A percentile compares a stretch with the other conserved stretches of the same genome.
phyloP scores from a whole-genome alignment of 106 monocot species.

The Dendrobium officinale region DNA sequence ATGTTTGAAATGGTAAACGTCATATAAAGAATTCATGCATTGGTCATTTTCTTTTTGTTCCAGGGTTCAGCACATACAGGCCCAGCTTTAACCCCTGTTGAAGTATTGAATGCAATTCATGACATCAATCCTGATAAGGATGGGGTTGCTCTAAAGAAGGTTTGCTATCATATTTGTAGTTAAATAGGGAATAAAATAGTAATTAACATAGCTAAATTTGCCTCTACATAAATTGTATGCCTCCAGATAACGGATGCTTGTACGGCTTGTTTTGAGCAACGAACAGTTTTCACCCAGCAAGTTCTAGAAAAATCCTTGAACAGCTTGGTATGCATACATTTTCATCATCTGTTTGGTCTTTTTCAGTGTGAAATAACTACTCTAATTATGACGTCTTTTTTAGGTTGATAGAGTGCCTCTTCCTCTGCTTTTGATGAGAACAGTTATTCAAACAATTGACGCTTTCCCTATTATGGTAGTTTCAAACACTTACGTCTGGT shows the following conservation, averaged over 20 bases:
- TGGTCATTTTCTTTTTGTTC: slow-evolving; percentile 5
- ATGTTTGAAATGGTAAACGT: neutral
- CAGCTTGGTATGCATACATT: slow-evolving; percentile 51
- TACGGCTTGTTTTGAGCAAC: slow-evolving; percentile 95
- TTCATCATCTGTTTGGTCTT: slow-evolving; percentile 1
- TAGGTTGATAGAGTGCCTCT: slow-evolving; percentile 80
- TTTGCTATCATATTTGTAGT: slow-evolving; percentile 6
- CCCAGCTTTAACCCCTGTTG: slow-evolving; percentile 87
- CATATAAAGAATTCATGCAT: neutral
- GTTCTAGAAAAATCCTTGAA: slow-evolving; percentile 79
- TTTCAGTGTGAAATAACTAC: neutral
- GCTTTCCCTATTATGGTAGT: slow-evolving; percentile 87
- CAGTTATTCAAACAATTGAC: slow-evolving; percentile 92
- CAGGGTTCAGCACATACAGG: slow-evolving; percentile 98
- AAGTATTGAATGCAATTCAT: slow-evolving; percentile 95
- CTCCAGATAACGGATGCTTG: slow-evolving; percentile 90
- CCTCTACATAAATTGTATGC: neutral
- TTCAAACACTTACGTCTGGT: neutral
- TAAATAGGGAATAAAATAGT: neutral
- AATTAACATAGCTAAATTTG: neutral
- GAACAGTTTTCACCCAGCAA: slow-evolving; percentile 95
- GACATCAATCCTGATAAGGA: slow-evolving; percentile 82
- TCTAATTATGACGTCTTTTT: slow-evolving; percentile 5
- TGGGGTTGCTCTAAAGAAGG: slow-evolving; percentile 81
- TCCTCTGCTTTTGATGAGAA: slow-evolving; percentile 94